A percentile compares a stretch with the other conserved stretches of the same genome.
Evolutionary conservation across 73 alveolate species (phyloP).

Genomic region (Symbiodinium pilosum): DNA sequence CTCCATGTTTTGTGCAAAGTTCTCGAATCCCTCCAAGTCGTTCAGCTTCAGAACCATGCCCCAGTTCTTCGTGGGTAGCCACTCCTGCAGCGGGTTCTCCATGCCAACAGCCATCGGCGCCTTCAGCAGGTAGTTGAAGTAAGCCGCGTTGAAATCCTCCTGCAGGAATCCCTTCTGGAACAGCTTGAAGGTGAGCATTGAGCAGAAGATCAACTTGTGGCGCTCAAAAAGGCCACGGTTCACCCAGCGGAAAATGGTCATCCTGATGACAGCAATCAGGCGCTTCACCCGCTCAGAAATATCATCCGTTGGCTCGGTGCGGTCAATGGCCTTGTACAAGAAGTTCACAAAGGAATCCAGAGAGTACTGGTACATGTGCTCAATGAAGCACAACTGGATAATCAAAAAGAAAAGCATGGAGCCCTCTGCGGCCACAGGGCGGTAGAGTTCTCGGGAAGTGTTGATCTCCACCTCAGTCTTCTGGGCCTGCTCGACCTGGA

Average conservation of each 20-base stretch:
- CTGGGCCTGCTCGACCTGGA: constrained; percentile 97
- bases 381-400: constrained; percentile 99
- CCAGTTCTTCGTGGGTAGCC: constrained; percentile 99
- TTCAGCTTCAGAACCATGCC: constrained; percentile 98
- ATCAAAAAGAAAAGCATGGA: constrained; percentile 99
- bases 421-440: constrained; percentile 99
- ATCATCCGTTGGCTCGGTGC: constrained; percentile 98
- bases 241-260: constrained; percentile 99
- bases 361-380: constrained; percentile 99
- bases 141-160: constrained; percentile 96
- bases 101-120: constrained; percentile 98
- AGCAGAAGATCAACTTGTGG: constrained; percentile 99
- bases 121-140: constrained; percentile 97
- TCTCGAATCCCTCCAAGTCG: constrained; percentile 99
- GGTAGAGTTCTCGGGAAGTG: constrained; percentile 99
- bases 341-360: constrained; percentile 99
- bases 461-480: constrained; percentile 99
- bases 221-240: constrained; percentile 99
- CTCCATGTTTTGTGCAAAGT: constrained; percentile 99
- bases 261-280: constrained; percentile 99
- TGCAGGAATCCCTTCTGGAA: constrained; percentile 98
- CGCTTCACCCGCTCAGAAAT: constrained; percentile 98
- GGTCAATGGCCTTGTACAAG: constrained; percentile 99
- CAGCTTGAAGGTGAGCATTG: constrained; percentile 99
- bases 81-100: constrained; percentile 99